phyloP scores from a whole-genome alignment of 2,329 filamentous ascomycete species.

The Colletotrichum godetiae region DNA sequence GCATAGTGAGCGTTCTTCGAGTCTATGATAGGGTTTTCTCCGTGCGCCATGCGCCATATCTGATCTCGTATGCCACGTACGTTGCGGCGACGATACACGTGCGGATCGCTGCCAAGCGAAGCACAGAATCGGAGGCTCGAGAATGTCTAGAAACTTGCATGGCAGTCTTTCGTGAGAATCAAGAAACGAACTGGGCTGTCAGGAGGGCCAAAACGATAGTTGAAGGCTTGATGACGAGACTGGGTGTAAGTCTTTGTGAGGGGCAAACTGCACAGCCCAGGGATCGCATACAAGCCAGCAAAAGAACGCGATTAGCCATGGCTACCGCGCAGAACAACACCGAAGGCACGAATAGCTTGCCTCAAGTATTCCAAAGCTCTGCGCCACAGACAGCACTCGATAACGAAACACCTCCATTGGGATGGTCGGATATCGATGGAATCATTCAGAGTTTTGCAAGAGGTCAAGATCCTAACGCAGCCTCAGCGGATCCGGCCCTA shows the following conservation, averaged over 20 bases:
- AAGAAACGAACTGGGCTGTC: conserved; percentile 62
- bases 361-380: neutral
- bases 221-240: conserved; percentile 56
- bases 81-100: conserved; percentile 64
- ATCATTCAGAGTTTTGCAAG: conserved; percentile 50
- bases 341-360: neutral
- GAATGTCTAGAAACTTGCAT: conserved; percentile 55
- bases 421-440: conserved; percentile 48
- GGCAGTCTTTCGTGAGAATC: conserved; percentile 58
- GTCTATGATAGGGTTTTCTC: conserved; percentile 58
- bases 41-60: conserved; percentile 59
- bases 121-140: conserved; percentile 51
- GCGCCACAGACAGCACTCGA: neutral
- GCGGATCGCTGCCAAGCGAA: conserved; percentile 59
- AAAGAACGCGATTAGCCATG: neutral
- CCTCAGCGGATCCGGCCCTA: conserved; percentile 2
- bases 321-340: neutral
- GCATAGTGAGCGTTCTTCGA: conserved; percentile 56
- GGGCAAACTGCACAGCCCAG: neutral
- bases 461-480: conserved; percentile 34
- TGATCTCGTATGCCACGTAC: conserved; percentile 67
- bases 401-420: conserved; percentile 31
- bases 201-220: conserved; percentile 58
- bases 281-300: neutral
- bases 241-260: conserved; percentile 45